Evolutionary conservation across 2,329 filamentous ascomycete genomes (phyloP), one percentile per base, ranked within the genome.

Genomic region (Monascus ruber): DNA sequence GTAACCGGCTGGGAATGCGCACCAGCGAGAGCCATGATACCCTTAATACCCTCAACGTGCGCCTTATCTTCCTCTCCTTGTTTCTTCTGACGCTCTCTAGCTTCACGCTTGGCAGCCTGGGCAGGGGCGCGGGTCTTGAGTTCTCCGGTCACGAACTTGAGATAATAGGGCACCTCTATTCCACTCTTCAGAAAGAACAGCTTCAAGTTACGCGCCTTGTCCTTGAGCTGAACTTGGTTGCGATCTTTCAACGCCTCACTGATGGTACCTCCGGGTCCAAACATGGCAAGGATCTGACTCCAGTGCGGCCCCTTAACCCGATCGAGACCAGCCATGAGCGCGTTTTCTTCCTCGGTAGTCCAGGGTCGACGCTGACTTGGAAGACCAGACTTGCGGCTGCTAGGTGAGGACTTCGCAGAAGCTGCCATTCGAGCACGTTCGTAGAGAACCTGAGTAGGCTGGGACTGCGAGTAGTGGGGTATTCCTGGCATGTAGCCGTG

Each of bases 111-210:
- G n/a, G 65, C 66, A 17, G 66, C 67, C 47, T 70, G 66, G 1
- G 77, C 81, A 0, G 85, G 85, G 0, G 85, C 85, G 10, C 85
- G 71, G 0, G 87, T 94, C 62, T 91, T 89, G 31, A 94, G 68
- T 62, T 94, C 87, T 3, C 87, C 87, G 0, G 87, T 94, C 7
- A 94, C 87, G 26, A 83, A 84, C 53, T 88, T 81, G 24, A 94
- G 65, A 50, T 91, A 91, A 51, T 84, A 86, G 0, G 87, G 87
- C 59, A 94, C 88, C 53, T 94, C 87, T 4, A 86, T 87, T 38
- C 85, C 85, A 11, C 83, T 89, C 66, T 94, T 94, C 39, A 94
- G 66, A 61, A 94, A 94, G 65, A 91, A 94, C 0, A 94, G 66
- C 60, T 94, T 94, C 36, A 94, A 64, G 47, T 94, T 94, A 36